These are phyloP conservation scores for Termitomyces sp. DNA, from an alignment of 768 basidiomycete genomes.

Conservation along the genomic window DNA sequence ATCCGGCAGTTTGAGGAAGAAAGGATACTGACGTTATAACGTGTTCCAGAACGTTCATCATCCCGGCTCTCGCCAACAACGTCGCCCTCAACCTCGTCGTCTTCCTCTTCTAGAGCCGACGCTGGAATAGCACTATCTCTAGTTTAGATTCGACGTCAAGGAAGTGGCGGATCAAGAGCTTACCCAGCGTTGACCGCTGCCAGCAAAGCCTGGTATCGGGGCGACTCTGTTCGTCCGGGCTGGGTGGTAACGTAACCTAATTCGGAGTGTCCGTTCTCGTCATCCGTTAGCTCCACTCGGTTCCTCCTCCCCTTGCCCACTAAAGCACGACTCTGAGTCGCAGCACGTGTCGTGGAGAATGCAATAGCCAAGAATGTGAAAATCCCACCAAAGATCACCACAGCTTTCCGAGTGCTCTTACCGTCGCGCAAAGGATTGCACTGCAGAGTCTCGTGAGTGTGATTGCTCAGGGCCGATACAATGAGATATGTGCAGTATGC, in stretches of 20 bases:
- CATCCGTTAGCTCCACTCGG: conserved; percentile 58
- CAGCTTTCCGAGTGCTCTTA: conserved; percentile 73
- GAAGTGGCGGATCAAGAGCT: conserved; percentile 15
- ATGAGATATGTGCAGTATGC: conserved; percentile 96
- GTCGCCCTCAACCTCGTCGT: conserved; percentile 75
- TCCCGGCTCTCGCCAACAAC: conserved; percentile 73
- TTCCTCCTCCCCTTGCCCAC: conserved; percentile 70
- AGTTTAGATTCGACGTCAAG: neutral
- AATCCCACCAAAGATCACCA: conserved; percentile 84
- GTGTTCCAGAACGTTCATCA: conserved; percentile 90
- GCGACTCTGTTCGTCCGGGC: conserved; percentile 79
- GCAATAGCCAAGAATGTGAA: conserved; percentile 99
- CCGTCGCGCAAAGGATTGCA: conserved; percentile 87
- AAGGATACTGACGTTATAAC: conserved; percentile 77
- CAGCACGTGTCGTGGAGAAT: conserved; percentile 94
- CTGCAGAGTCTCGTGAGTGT: conserved; percentile 61
- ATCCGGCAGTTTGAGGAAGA: neutral
- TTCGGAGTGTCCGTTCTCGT: conserved; percentile 57
- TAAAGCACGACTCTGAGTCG: conserved; percentile 90
- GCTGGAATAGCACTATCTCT: conserved; percentile 81
- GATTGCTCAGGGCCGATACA: conserved; percentile 91
- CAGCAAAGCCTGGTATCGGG: conserved; percentile 88
- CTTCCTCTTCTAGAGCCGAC: conserved; percentile 82
- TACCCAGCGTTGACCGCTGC: conserved; percentile 97
- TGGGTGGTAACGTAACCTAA: conserved; percentile 78